phyloP scores from a whole-genome alignment of 768 basidiomycete species.

The Pleurotus ostreatus region DNA sequence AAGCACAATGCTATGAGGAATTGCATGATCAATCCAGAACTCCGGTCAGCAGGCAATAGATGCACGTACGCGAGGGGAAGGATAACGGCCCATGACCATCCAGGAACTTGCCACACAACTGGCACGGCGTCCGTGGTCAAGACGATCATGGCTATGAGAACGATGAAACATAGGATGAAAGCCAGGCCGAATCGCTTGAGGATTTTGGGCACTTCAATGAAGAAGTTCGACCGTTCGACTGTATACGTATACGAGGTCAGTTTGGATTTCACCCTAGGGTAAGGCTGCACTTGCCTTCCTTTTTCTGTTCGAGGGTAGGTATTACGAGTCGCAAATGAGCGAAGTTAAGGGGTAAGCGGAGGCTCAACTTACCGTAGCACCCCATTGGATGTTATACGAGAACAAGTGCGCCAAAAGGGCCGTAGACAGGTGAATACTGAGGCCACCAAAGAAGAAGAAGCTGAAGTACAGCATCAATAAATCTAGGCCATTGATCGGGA shows the following conservation, averaged over 20 bases:
- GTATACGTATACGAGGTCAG: slow-evolving; percentile 44
- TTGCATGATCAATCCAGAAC: slow-evolving; percentile 2
- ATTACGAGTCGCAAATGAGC: background rate
- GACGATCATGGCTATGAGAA: slow-evolving; percentile 53
- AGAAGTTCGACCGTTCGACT: slow-evolving; percentile 86
- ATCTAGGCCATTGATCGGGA: background rate
- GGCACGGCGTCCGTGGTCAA: slow-evolving; percentile 54
- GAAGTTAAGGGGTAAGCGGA: background rate
- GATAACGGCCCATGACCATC: slow-evolving; percentile 67
- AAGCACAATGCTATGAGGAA: slow-evolving; percentile 46
- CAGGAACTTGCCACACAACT: slow-evolving; percentile 57
- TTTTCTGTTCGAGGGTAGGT: slow-evolving; percentile 1
- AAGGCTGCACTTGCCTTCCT: slow-evolving; percentile 3
- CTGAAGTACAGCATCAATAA: slow-evolving; percentile 25
- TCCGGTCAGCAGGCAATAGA: background rate
- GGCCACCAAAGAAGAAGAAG: slow-evolving; percentile 77
- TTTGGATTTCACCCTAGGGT: background rate
- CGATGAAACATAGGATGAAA: slow-evolving; percentile 48
- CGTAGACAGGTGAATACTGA: slow-evolving; percentile 65
- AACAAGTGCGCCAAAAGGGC: slow-evolving; percentile 68
- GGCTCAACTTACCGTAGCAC: slow-evolving; percentile 64
- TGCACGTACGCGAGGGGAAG: slow-evolving; percentile 66
- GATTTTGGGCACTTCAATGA: slow-evolving; percentile 84
- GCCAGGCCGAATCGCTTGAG: slow-evolving; percentile 73
- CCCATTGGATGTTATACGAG: slow-evolving; percentile 77